Evolutionary conservation across 2,329 filamentous ascomycete genomes (phyloP).

Genomic region (Helotiales sp.): DNA sequence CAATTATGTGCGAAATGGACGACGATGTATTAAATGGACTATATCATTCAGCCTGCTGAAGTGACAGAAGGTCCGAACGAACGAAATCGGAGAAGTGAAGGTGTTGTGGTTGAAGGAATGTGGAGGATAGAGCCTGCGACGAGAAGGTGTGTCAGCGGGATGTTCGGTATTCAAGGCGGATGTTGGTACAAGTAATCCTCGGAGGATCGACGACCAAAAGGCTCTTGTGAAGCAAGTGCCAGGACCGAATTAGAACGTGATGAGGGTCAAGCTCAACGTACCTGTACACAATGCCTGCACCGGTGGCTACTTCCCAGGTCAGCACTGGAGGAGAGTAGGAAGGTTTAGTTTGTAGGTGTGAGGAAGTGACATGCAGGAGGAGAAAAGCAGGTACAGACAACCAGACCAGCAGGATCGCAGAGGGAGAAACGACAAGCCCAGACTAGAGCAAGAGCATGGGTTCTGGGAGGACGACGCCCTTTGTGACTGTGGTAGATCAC

Average conservation of each 20-base stretch:
- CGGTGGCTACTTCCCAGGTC: constrained; percentile 31
- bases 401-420: constrained; percentile 1
- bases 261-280: constrained; percentile 17
- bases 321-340: constrained; percentile 22
- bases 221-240: constrained; percentile 18
- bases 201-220: constrained; percentile 19
- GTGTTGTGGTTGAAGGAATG: constrained; percentile 25
- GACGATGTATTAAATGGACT: constrained; percentile 25
- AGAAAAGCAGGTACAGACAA: constrained; percentile 14
- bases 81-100: constrained; percentile 26
- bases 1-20: constrained; percentile 21
- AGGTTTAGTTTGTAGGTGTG: constrained; percentile 14
- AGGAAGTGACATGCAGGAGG: constrained; percentile 19
- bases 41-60: constrained; percentile 39
- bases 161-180: constrained; percentile 7
- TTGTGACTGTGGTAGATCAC: constrained; percentile 4
- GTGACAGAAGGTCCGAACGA: constrained; percentile 31
- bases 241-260: constrained; percentile 15
- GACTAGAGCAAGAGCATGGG: constrained; percentile 3
- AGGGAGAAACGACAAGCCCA: constrained; percentile 9
- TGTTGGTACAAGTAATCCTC: constrained; percentile 8
- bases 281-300: constrained; percentile 38
- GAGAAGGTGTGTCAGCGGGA: constrained; percentile 19
- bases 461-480: constrained; percentile 1
- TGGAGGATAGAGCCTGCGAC: constrained; percentile 29